Base-by-base conservation (phyloP, 2,329 filamentous ascomycete species). In the Nothomitra cinnamomea region DNA sequence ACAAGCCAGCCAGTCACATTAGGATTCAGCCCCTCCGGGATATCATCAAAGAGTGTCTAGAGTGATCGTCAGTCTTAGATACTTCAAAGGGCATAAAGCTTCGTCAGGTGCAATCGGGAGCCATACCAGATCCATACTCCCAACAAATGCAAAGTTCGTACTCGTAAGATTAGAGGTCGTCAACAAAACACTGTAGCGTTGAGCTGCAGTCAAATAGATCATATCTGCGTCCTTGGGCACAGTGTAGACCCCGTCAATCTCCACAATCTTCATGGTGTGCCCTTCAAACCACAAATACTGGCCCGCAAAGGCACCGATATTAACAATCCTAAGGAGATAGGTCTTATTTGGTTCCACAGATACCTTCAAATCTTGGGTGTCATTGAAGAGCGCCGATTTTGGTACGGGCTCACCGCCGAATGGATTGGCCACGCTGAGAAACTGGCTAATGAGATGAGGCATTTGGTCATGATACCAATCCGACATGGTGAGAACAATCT, bases 241-340 rank as follows among this genome's bases (percentile, higher is more conserved):
- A 1, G 85, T 76, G 36, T 78, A 76, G 1, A 81, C 78, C 15
- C 83, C 83, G 60, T 87, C 83, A 0, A 84, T 79, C 62, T 87
- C 83, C 8, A 83, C 78, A 47, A 87, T 68, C 35, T 69, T 70
- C 63, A 84, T 79, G 10, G 68, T 69, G 58, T 87, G 83, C 51
- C 78, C 76, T 58, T 87, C 83, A 47, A 87, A 71, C 61, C 78
- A 79, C 25, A 87, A 73, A 61, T 87, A 82, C 57, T 87, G 83
- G 61, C 80, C 79, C 1, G 82, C 81, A 61, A 85, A 85, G 0
- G 79, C 81, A 10, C 80, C 83, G 7, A 82, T 75, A 57, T 87
- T 87, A 57, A 85, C 70, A 58, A 87, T 72, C 13, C 83, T 77
- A 50, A 87, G 67, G 43, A 81, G 75, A 58, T 87, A 84, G 1